Conservation (phyloP, 1,284 basidiomycete species). For the Puccinia horiana region DNA sequence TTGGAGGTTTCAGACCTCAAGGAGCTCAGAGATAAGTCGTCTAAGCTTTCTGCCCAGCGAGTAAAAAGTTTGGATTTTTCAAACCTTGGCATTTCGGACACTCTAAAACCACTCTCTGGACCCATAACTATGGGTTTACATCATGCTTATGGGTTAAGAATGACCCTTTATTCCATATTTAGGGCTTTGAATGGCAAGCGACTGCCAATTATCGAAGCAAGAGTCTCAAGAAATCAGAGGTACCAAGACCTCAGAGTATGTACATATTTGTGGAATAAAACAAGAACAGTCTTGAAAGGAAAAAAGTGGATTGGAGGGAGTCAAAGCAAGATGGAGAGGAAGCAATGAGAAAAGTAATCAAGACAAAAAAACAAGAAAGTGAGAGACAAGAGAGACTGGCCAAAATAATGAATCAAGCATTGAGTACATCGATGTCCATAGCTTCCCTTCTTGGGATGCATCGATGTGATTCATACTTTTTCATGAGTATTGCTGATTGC, state of each 20-base stretch:
- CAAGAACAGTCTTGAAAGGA: too few relatives aligned
- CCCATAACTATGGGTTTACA: neutral
- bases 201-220: too few relatives aligned
- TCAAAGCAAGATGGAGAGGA: too few relatives aligned
- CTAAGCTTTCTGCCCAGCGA: constrained; percentile 11
- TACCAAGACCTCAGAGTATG: neutral
- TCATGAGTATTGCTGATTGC: neutral
- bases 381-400: too few relatives aligned
- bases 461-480: neutral
- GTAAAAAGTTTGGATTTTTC: neutral
- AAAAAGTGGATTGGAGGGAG: too few relatives aligned
- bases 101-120: neutral
- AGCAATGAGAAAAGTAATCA: neutral
- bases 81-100: neutral
- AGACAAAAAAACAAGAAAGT: neutral
- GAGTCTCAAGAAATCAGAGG: too few relatives aligned
- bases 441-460: neutral
- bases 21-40: neutral
- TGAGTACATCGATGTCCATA: neutral
- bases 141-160: neutral
- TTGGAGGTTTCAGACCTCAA: neutral
- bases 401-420: neutral
- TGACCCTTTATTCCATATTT: too few relatives aligned
- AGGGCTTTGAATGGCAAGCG: too few relatives aligned
- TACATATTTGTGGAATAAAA: neutral